These are phyloP conservation scores for Stagonosporopsis rhizophila DNA, from an alignment of 2,329 filamentous ascomycete species.

Conservation along the genomic window DNA sequence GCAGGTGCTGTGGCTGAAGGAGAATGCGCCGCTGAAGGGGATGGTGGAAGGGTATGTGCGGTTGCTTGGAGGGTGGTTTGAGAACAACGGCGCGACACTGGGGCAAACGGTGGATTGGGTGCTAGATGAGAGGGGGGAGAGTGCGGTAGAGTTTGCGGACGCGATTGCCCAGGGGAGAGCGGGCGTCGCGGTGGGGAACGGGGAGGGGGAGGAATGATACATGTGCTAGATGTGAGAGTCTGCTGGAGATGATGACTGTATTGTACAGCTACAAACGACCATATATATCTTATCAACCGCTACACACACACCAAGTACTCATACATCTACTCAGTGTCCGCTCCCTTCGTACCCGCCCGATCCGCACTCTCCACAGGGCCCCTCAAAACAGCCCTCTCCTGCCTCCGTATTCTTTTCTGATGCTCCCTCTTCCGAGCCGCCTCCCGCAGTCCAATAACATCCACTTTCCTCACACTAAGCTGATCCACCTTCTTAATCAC, in stretches of 20 bases:
- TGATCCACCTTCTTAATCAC: neutral
- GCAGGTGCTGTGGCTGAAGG: constrained; percentile 64
- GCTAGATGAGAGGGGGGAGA: constrained; percentile 61
- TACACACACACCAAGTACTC: neutral
- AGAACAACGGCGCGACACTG: constrained; percentile 69
- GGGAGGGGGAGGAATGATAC: neutral
- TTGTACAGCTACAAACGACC: neutral
- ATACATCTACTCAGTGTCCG: neutral
- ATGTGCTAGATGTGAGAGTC: too few species aligned
- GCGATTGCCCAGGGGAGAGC: constrained; percentile 73
- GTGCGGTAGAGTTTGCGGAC: constrained; percentile 65
- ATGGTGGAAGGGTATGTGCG: constrained; percentile 64
- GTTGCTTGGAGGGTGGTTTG: constrained; percentile 63
- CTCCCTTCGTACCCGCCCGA: neutral
- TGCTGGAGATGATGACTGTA: neutral
- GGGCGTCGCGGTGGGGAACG: constrained; percentile 61
- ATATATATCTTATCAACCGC: neutral
- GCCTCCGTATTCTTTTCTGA: neutral
- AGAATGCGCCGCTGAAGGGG: constrained; percentile 62
- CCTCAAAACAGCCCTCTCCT: neutral
- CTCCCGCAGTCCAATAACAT: neutral
- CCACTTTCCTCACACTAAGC: neutral
- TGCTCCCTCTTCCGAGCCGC: neutral
- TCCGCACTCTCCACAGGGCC: neutral
- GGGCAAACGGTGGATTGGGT: constrained; percentile 66